Evolutionary conservation across 441 rosid species (phyloP).

Genomic region (Corymbia calophylla): DNA sequence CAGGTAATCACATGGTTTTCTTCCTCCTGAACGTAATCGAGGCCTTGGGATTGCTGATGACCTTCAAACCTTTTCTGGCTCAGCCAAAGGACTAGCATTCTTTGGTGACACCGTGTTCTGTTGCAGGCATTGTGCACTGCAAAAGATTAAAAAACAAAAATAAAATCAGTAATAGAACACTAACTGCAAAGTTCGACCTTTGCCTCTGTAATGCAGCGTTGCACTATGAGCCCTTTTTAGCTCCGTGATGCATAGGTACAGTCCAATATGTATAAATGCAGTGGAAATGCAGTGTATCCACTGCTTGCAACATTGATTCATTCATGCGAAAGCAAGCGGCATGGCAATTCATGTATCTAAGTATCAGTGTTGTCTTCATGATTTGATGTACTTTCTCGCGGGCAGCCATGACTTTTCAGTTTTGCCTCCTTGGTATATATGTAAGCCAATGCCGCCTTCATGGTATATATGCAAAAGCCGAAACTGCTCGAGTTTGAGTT

Average conservation of each 20-base stretch:
- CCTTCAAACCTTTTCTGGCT: constrained; percentile 60
- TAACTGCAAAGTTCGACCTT: neutral
- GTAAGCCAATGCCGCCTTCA: neutral
- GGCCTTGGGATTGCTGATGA: constrained; percentile 44
- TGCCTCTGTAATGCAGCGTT: neutral
- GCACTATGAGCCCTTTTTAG: neutral
- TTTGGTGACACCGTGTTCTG: neutral
- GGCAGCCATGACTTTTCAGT: neutral
- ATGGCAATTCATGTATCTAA: neutral
- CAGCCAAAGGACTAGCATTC: constrained; percentile 4
- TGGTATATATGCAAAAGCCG: neutral
- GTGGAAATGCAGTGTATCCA: neutral
- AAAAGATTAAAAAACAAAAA: neutral
- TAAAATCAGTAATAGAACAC: neutral
- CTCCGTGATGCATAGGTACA: neutral
- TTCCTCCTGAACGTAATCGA: constrained; percentile 46
- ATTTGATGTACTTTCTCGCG: neutral
- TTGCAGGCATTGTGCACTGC: neutral
- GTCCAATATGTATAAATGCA: neutral
- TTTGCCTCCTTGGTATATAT: neutral
- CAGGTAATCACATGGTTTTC: constrained; percentile 63
- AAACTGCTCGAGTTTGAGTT: neutral
- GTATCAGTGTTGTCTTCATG: neutral
- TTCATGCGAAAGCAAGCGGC: neutral
- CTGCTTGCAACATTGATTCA: neutral